Percentiles rank a stretch among this genome's conserved stretches.
phyloP scores from a whole-genome alignment of 495 filamentous ascomycete genomes.

The Penicillium paxilli region DNA sequence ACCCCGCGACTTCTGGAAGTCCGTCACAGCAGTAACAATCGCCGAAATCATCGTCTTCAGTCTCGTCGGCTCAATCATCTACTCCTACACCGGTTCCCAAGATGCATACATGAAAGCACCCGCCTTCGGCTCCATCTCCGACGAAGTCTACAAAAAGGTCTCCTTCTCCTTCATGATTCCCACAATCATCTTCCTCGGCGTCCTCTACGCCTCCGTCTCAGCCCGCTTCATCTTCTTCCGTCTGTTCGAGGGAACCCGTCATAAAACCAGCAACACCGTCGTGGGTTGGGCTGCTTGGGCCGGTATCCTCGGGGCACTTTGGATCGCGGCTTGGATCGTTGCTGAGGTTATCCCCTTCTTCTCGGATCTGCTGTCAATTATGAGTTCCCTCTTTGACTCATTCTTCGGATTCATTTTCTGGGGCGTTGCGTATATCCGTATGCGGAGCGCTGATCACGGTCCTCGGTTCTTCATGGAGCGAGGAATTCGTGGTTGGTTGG shows the following conservation, averaged over 20 bases:
- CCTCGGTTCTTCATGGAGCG: constrained; percentile 57
- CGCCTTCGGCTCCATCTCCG: constrained; percentile 76
- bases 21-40: constrained; percentile 83
- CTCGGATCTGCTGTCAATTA: constrained; percentile 75
- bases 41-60: constrained; percentile 81
- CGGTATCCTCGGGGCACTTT: constrained; percentile 69
- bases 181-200: constrained; percentile 84
- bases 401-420: constrained; percentile 96
- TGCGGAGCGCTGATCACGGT: constrained; percentile 70
- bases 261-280: constrained; percentile 77
- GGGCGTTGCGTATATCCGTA: constrained; percentile 83
- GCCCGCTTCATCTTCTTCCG: constrained; percentile 87
- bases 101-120: constrained; percentile 74
- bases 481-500: constrained; percentile 60
- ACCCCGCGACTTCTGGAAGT: constrained; percentile 84
- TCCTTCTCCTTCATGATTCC: constrained; percentile 92
- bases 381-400: constrained; percentile 88
- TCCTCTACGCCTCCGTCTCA: constrained; percentile 84
- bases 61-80: constrained; percentile 71
- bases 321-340: constrained; percentile 79
- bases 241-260: constrained; percentile 71
- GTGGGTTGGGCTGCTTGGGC: constrained; percentile 78
- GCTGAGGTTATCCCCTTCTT: constrained; percentile 92
- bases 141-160: constrained; percentile 73
- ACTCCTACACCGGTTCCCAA: constrained; percentile 73